Base-by-base conservation (phyloP, 164 flowering plant genomes). In the Umbilicus rupestris region DNA sequence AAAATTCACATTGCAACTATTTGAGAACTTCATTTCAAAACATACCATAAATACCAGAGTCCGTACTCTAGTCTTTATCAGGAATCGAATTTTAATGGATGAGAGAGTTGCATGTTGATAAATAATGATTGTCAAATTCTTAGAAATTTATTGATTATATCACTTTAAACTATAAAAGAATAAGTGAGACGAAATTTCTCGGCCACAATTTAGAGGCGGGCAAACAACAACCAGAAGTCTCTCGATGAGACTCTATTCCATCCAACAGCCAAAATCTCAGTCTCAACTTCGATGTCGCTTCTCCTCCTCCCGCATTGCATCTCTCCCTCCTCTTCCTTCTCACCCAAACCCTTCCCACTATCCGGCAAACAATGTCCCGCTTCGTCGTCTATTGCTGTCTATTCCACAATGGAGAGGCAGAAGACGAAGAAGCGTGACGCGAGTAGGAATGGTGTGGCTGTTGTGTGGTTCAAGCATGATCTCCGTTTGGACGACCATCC, bases 401-500 rank as follows among this genome's bases (percentile, higher is more conserved):
- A 41, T 4, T 7, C 63, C 10, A 28, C 45, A 9, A 20, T n/a
- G 69, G 14, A 41, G 10, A 30, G 20, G 20, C 62, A 66, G 57
- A 58, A 42, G 28, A 59, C 30, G 63, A 22, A 46, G 55, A 71
- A 70, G 49, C 7, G 2, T 7, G 10, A 6, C 55, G 44, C 12
- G 44, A 14, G 44, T 14, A 20, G 10, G 8, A 55, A 62, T 2
- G 74, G 76, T 15, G 77, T 76, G 5, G 93, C 96, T 1, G 65
- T 92, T 63, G 65, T 92, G 16, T 92, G 94, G 96, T 87, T 83
- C 86, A 92, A 89, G 79, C 90, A 89, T 62, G 97, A 92, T 66
- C 94, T 92, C 52, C 87, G 97, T 33, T 55, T 77, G 28, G 90
- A 89, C 68, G 97, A 92, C 71, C 97, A 92, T 52, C 83, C 88